Percentiles rank a stretch among this genome's conserved stretches.
Evolutionary conservation across 2,329 filamentous ascomycete species (phyloP).

Genomic region (Fusarium continuum): DNA sequence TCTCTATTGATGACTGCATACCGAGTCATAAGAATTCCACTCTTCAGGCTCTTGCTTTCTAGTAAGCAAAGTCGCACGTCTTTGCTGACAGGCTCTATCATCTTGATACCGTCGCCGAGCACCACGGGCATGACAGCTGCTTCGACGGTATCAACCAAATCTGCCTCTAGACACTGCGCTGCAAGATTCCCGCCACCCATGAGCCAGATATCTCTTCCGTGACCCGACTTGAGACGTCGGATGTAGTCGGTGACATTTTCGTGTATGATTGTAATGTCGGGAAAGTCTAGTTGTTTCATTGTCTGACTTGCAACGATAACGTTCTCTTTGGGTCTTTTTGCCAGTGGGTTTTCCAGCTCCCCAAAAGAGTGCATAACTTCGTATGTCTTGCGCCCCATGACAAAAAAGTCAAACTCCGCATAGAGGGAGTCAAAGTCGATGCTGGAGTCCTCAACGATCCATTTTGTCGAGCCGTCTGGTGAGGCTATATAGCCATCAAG

Average conservation of each 20-base stretch:
- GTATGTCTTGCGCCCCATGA: slow-evolving; percentile 52
- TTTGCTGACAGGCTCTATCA: slow-evolving; percentile 16
- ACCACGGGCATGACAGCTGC: slow-evolving; percentile 40
- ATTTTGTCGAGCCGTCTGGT: slow-evolving; percentile 40
- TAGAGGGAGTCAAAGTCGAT: slow-evolving; percentile 49
- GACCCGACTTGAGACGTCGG: slow-evolving; percentile 28
- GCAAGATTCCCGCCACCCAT: slow-evolving; percentile 49
- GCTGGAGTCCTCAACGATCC: slow-evolving; percentile 46
- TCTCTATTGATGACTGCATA: not conserved
- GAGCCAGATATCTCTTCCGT: slow-evolving; percentile 47
- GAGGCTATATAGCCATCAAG: slow-evolving; percentile 51
- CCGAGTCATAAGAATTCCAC: slow-evolving; percentile 37
- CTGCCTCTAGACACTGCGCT: slow-evolving; percentile 41
- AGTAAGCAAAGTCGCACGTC: slow-evolving; percentile 8
- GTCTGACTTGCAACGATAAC: slow-evolving; percentile 46
- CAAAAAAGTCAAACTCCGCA: slow-evolving; percentile 44
- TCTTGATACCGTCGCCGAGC: slow-evolving; percentile 38
- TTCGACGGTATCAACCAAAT: slow-evolving; percentile 47
- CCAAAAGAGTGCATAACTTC: slow-evolving; percentile 39
- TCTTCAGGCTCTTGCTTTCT: slow-evolving; percentile 18
- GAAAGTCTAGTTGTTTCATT: slow-evolving; percentile 29
- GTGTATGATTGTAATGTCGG: slow-evolving; percentile 40
- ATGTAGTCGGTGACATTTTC: slow-evolving; percentile 33
- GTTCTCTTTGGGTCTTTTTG: slow-evolving; percentile 19
- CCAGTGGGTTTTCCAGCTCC: slow-evolving; percentile 35